Evolutionary conservation across 805 yeast genomes (phyloP).

Genomic region (Zygoascus bituminiphila): DNA sequence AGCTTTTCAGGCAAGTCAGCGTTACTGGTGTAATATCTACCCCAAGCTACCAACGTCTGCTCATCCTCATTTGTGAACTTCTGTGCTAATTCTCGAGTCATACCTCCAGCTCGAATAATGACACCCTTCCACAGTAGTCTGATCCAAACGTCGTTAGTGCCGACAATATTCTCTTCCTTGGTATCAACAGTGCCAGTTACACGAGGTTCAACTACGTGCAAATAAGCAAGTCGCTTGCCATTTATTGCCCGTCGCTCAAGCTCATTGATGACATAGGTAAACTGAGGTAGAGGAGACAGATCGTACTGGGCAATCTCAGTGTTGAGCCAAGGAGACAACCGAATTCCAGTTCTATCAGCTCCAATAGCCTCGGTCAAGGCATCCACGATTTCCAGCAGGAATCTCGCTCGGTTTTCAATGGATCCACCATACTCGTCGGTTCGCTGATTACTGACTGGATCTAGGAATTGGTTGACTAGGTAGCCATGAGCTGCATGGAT

Average conservation of each 20-base stretch:
- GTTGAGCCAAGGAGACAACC: slow-evolving; percentile 28
- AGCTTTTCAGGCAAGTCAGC: slow-evolving; percentile 47
- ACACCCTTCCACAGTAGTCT: slow-evolving; percentile 17
- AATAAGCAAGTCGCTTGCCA: slow-evolving; percentile 31
- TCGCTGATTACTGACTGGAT: slow-evolving; percentile 39
- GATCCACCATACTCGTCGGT: slow-evolving; percentile 60
- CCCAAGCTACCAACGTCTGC: slow-evolving; percentile 26
- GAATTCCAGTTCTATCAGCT: slow-evolving; percentile 38
- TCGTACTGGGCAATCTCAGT: slow-evolving; percentile 31
- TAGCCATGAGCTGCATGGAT: slow-evolving; percentile 61
- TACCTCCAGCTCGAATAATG: slow-evolving; percentile 11
- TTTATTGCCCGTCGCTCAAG: slow-evolving; percentile 33
- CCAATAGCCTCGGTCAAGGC: slow-evolving; percentile 46
- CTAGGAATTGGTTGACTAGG: slow-evolving; percentile 41
- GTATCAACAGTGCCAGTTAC: slow-evolving; percentile 17
- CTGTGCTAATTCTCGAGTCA: slow-evolving; percentile 2
- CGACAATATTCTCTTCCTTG: neutral
- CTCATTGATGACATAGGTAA: slow-evolving; percentile 34
- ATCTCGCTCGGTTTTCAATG: slow-evolving; percentile 47
- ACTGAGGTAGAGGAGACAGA: slow-evolving; percentile 25
- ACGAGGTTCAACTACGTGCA: slow-evolving; percentile 33
- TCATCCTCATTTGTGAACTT: slow-evolving; percentile 6
- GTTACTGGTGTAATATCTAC: slow-evolving; percentile 45
- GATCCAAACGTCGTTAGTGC: slow-evolving; percentile 8
- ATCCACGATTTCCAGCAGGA: slow-evolving; percentile 45